Percentiles rank a stretch among this genome's conserved stretches.
Evolutionary conservation across 163 green algal species (phyloP).

Genomic region (Scenedesmus sp.): DNA sequence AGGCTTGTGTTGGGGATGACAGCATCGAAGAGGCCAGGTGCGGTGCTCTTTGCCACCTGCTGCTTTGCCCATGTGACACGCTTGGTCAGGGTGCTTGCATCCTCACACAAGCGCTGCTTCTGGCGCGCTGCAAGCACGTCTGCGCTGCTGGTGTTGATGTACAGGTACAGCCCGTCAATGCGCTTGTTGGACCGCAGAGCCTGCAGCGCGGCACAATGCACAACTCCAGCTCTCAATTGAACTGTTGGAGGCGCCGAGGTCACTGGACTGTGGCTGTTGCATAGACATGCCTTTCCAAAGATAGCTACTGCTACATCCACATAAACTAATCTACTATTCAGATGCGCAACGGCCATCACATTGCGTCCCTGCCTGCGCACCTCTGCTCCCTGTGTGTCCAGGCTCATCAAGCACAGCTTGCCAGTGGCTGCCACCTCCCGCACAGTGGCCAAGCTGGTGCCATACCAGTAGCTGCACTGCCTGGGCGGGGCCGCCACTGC

Average conservation of each 20-base stretch:
- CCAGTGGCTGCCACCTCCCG: constrained; percentile 75
- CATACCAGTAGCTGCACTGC: constrained; percentile 60
- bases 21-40: constrained; percentile 63
- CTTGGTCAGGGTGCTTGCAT: constrained; percentile 74
- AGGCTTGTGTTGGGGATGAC: constrained; percentile 61
- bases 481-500: constrained; percentile 13
- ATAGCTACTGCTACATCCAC: too few species aligned
- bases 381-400: constrained; percentile 75
- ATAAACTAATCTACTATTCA: not conserved
- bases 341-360: not conserved
- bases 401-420: constrained; percentile 74
- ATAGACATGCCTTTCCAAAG: not conserved
- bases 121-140: constrained; percentile 67
- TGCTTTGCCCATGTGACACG: constrained; percentile 70
- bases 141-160: constrained; percentile 55
- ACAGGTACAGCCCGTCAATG: constrained; percentile 82
- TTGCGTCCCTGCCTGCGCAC: constrained; percentile 21
- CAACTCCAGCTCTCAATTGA: not conserved
- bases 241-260: not conserved
- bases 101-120: constrained; percentile 69
- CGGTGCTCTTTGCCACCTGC: constrained; percentile 53
- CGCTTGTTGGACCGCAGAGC: constrained; percentile 66
- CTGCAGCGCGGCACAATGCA: not conserved
- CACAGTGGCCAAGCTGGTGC: constrained; percentile 71
- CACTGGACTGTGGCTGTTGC: not conserved